These are phyloP conservation scores for Trichoderma arundinaceum DNA, from an alignment of 2,329 filamentous ascomycete genomes.

Conservation along the genomic window DNA sequence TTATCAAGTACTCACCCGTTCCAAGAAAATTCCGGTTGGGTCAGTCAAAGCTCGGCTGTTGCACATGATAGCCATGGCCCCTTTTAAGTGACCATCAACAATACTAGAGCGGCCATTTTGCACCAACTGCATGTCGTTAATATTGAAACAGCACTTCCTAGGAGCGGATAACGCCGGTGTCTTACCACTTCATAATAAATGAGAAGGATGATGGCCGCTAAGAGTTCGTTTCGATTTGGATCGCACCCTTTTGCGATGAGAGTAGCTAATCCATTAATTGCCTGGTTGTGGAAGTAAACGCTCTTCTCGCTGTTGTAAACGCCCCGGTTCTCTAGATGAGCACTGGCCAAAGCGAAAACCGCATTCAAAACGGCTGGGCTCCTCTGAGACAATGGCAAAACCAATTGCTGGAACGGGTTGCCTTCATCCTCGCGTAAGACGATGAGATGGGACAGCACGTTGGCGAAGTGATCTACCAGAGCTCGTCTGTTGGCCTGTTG, in stretches of 20 bases:
- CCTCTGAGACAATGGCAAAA: constrained; percentile 62
- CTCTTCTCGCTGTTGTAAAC: constrained; percentile 60
- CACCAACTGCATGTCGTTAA: constrained; percentile 55
- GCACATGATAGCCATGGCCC: constrained; percentile 66
- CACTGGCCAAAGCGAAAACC: constrained; percentile 81
- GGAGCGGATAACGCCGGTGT: constrained; percentile 24
- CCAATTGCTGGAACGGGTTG: constrained; percentile 67
- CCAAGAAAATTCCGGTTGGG: constrained; percentile 62
- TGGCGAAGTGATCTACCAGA: constrained; percentile 67
- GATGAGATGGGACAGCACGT: constrained; percentile 67
- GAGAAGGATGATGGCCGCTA: constrained; percentile 65
- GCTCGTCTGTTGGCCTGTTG: constrained; percentile 59
- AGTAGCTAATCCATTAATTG: constrained; percentile 62
- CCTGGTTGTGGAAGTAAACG: constrained; percentile 63
- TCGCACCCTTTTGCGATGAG: constrained; percentile 60
- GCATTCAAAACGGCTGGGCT: constrained; percentile 75
- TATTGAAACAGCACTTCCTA: background rate
- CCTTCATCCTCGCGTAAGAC: constrained; percentile 67
- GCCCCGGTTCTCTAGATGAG: constrained; percentile 75
- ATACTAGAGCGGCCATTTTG: constrained; percentile 65
- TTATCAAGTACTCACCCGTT: constrained; percentile 53
- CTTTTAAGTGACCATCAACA: constrained; percentile 65
- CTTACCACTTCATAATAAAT: constrained; percentile 69
- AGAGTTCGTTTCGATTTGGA: constrained; percentile 60
- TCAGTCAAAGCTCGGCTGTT: constrained; percentile 52